Base-by-base conservation (phyloP, 2,329 filamentous ascomycete species). In the Colletotrichum magnum region DNA sequence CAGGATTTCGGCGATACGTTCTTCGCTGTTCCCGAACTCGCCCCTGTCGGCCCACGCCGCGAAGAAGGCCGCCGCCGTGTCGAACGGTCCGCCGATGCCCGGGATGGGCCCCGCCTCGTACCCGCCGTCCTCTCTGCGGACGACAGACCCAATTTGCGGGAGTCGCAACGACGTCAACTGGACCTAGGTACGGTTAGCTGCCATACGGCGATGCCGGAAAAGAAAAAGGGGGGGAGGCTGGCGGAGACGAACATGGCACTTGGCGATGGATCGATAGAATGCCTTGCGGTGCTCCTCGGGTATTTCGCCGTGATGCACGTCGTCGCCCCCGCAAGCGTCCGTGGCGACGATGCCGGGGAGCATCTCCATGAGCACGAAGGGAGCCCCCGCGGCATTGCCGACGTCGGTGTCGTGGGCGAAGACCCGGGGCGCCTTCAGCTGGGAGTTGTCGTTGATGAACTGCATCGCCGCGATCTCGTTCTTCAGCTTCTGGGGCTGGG, bases 41-140 rank as follows among this genome's bases (percentile, higher is more conserved):
- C 63, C 65, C n/a, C 53, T 26, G 16, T 65, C 54, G 4, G 73
- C 72, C 72, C 72, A 75, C 9, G 70, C 73, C 52, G 72, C 63
- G 74, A 72, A 51, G 70, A 74, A 6, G 56, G 54, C 67, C 9
- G 72, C 51, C 32, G 73, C 73, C 36, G 72, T 71, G 36, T 74
- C 58, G 57, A 74, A 73, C 3, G 73, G 73, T 5, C 73, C 72
- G 28, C 73, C 71, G 45, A 74, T 72, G 1, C 63, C 69, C 7
- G 73, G 73, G 7, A 75, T 62, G 12, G 73, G 71, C 4, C 73
- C 73, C 21, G 66, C 24, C 6, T 62, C 57, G 64, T 67, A 74
- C 4, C 6, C 18, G 6, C 72, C 72, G 36, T 70, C 68, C 10
- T 32, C 54, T 3, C 18, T 13, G 28, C 45, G 57, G 24, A 67